Percentiles rank a stretch among this genome's conserved stretches.
Conservation (phyloP, 2,329 filamentous ascomycete genomes). For the Verticillium longisporum region DNA sequence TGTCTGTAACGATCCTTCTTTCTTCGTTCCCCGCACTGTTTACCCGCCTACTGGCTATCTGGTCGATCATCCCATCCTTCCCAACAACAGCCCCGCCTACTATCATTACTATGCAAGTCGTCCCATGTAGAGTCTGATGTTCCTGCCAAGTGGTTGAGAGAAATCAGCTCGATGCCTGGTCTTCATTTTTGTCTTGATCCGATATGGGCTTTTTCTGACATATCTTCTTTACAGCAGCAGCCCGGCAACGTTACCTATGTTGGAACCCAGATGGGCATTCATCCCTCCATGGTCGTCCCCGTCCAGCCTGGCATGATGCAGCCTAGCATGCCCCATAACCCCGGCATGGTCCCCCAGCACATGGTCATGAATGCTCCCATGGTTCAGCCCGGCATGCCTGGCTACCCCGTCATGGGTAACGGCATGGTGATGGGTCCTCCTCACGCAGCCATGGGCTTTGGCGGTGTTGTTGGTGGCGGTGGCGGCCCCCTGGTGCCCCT, state of each 20-base stretch:
- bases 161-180: neutral
- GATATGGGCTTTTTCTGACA: conserved; percentile 8
- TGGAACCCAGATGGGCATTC: conserved; percentile 12
- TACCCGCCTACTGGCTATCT: neutral
- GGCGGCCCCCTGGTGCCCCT: conserved; percentile 16
- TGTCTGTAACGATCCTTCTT: conserved; percentile 21
- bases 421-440: conserved; percentile 5
- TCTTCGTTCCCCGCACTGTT: conserved; percentile 16
- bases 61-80: neutral
- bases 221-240: conserved; percentile 16
- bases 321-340: conserved; percentile 3
- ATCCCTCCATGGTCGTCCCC: conserved; percentile 20
- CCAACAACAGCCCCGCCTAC: conserved; percentile 2
- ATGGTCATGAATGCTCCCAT: conserved; percentile 4
- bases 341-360: conserved; percentile 22
- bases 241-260: conserved; percentile 16
- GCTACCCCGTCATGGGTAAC: conserved; percentile 11
- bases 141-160: conserved; percentile 1
- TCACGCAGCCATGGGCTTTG: neutral
- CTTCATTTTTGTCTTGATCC: neutral
- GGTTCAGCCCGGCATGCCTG: conserved; percentile 19
- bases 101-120: conserved; percentile 33
- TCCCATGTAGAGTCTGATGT: neutral
- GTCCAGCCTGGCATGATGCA: conserved; percentile 21
- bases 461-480: neutral